Percentiles rank a stretch among this genome's conserved stretches.
phyloP scores from a whole-genome alignment of 1,284 basidiomycete species.

The Puccinia polysora region DNA sequence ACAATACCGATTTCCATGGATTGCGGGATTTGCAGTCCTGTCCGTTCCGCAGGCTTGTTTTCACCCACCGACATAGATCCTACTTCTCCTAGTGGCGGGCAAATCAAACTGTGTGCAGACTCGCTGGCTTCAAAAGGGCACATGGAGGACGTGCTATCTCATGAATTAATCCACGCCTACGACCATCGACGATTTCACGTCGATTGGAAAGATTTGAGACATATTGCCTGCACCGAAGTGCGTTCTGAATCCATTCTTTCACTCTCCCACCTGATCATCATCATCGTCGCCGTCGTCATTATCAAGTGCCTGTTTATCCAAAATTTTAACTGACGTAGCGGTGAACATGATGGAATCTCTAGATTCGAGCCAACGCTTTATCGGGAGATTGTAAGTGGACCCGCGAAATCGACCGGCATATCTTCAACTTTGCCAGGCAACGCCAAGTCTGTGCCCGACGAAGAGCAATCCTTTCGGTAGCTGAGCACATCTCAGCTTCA shows the following conservation, averaged over 20 bases:
- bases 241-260: not conserved
- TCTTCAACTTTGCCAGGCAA: conserved; percentile 33
- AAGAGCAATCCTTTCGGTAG: conserved; percentile 29
- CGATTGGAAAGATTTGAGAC: conserved; percentile 34
- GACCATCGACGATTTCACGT: conserved; percentile 37
- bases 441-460: conserved; percentile 41
- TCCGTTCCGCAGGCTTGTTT: conserved; percentile 29
- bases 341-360: not conserved
- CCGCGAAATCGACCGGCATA: conserved; percentile 37
- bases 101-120: conserved; percentile 32
- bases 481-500: conserved; percentile 9
- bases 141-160: conserved; percentile 36
- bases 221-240: conserved; percentile 41
- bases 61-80: conserved; percentile 19
- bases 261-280: not conserved
- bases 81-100: conserved; percentile 19
- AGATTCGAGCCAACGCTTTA: conserved; percentile 43
- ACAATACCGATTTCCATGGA: conserved; percentile 24
- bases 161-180: conserved; percentile 43
- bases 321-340: not conserved
- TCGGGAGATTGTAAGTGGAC: conserved; percentile 43
- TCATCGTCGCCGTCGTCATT: too few relatives aligned
- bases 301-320: too few relatives aligned
- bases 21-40: conserved; percentile 32
- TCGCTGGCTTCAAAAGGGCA: conserved; percentile 23